Percentiles rank a stretch among this genome's conserved stretches.
Conservation (phyloP, 805 yeast genomes). For the Barnettozyma salicaria region DNA sequence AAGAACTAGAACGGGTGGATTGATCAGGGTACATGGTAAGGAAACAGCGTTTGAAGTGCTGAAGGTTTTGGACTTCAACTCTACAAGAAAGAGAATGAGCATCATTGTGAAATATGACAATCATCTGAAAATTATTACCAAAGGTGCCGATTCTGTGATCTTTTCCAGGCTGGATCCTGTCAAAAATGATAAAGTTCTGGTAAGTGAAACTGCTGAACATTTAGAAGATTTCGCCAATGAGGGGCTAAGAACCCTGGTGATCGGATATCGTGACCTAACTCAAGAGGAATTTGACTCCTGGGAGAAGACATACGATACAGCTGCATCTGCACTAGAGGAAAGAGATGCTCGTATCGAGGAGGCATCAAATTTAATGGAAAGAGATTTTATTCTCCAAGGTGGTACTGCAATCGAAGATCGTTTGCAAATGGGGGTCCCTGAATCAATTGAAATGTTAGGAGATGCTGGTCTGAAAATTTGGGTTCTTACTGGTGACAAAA, state of each 20-base stretch:
- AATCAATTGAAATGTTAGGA: constrained; percentile 61
- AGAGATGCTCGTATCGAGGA: constrained; percentile 72
- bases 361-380: constrained; percentile 66
- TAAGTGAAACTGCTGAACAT: constrained; percentile 61
- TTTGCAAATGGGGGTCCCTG: constrained; percentile 81
- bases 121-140: constrained; percentile 60
- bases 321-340: constrained; percentile 55
- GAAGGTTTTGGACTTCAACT: constrained; percentile 67
- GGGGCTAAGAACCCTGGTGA: constrained; percentile 75
- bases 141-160: constrained; percentile 80
- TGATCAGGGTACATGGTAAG: constrained; percentile 62
- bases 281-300: constrained; percentile 59
- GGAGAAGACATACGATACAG: constrained; percentile 55
- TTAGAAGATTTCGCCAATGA: constrained; percentile 75
- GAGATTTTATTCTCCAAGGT: constrained; percentile 59
- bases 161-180: constrained; percentile 50
- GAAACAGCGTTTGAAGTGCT: constrained; percentile 64
- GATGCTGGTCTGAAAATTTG: constrained; percentile 77
- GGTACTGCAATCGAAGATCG: constrained; percentile 89
- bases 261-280: constrained; percentile 60
- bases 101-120: constrained; percentile 61
- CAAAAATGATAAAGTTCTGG: constrained; percentile 40
- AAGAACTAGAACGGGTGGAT: constrained; percentile 60
- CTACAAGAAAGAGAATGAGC: constrained; percentile 85
- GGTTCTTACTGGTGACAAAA: constrained; percentile 82